Base-by-base conservation (phyloP, 2,329 filamentous ascomycete genomes). In the Pyrenochaeta sp. region DNA sequence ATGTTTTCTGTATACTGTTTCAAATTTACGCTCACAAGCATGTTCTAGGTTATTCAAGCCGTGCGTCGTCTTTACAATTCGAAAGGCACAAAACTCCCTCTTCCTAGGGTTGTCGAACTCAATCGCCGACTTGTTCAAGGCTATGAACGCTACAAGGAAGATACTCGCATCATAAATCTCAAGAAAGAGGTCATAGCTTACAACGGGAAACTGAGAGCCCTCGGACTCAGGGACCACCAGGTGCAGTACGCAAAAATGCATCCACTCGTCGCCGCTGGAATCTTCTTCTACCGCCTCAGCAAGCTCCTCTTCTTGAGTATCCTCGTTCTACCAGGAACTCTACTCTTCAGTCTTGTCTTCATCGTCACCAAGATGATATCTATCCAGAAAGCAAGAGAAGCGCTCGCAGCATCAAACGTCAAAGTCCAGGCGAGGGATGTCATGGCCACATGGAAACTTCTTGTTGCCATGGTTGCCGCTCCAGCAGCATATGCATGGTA, bases 61-160 rank as follows among this genome's bases (percentile, higher is more conserved):
- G 93, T 92, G 6, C 84, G 94, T 51, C 85, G 94, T 35, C 79
- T 99, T 19, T 99, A 99, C 75, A 96, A 96, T 65, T 89, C 91
- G 8, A 94, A 90, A 35, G 90, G 91, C 60, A 96, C 93, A 76
- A 96, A 96, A 71, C 80, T 97, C 24, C 93, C 93, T 6, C 80
- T 97, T 15, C 90, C 93, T 1, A 88, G 93, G 65, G 89, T 97
- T 7, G 89, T 97, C 21, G 94, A 99, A 74, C 83, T 99, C 37
- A 97, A 97, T 74, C 83, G 93, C 37, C 86, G 93, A 23, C 81
- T 99, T 5, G 88, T 95, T 44, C 87, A 93, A 71, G 93, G 93
- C 18, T 99, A 96, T 67, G 89, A 89, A 41, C 86, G 88, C 42
- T 96, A 93, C 79, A 96, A 96, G 75, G 86, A 95, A 50, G 91